A percentile compares a stretch with the other conserved stretches of the same genome.
phyloP scores from a whole-genome alignment of 306 rosid species.

The Calophaca sinica region DNA sequence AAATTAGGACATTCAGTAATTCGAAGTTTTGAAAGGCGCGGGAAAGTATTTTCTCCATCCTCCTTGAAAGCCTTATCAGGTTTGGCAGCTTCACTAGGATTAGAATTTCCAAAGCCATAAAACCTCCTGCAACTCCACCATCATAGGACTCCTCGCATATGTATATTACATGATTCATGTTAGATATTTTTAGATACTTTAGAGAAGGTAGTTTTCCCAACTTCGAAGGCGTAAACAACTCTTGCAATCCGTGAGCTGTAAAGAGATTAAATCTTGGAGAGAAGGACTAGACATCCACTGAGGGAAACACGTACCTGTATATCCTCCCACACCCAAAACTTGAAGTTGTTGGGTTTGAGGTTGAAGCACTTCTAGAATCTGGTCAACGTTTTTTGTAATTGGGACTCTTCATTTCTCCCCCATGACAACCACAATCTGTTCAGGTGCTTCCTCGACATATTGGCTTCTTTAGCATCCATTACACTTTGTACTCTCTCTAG shows the following conservation, averaged over 20 bases:
- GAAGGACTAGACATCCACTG: conserved; percentile 25
- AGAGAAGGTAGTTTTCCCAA: conserved; percentile 27
- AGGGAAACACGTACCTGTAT: background rate
- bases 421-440: background rate
- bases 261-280: background rate
- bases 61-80: background rate
- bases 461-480: background rate
- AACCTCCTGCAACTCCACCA: conserved; percentile 7
- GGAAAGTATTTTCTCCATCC: conserved; percentile 30
- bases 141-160: background rate
- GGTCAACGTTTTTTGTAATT: background rate
- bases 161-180: background rate
- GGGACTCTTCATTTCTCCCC: background rate
- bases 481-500: conserved; percentile 22
- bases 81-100: background rate
- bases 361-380: conserved; percentile 25
- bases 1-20: conserved; percentile 25
- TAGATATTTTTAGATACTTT: background rate
- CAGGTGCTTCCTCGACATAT: background rate
- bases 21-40: background rate
- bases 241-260: background rate
- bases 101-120: conserved; percentile 8
- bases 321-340: background rate
- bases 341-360: conserved; percentile 15
- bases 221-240: background rate